phyloP scores from a whole-genome alignment of 2,329 filamentous ascomycete species.

The Colletotrichum musicola region DNA sequence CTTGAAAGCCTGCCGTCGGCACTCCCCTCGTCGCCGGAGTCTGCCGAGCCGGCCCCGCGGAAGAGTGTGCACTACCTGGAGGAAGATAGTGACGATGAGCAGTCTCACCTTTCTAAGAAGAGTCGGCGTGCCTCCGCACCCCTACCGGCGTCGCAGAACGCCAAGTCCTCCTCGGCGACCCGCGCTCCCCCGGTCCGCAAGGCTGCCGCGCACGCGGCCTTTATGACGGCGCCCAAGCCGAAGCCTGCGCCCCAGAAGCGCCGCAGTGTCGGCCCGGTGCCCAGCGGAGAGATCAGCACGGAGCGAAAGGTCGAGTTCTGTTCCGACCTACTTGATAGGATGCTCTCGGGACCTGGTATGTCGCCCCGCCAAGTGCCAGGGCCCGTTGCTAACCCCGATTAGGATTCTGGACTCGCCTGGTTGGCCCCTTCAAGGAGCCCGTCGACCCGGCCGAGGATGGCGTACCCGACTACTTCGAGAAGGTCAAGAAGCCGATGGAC shows the following conservation, averaged over 20 bases:
- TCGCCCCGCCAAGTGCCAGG: constrained; percentile 10
- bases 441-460: constrained; percentile 69
- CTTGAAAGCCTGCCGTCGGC: constrained; percentile 56
- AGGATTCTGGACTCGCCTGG: constrained; percentile 77
- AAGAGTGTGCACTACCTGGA: constrained; percentile 66
- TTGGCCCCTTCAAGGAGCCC: constrained; percentile 71
- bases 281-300: constrained; percentile 39
- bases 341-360: constrained; percentile 72
- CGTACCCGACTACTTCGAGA: constrained; percentile 72
- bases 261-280: constrained; percentile 46
- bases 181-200: constrained; percentile 45
- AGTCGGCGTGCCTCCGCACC: constrained; percentile 58
- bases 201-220: constrained; percentile 33
- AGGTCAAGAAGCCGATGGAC: constrained; percentile 73
- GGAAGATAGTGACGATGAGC: constrained; percentile 56
- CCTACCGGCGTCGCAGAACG: constrained; percentile 40
- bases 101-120: constrained; percentile 50
- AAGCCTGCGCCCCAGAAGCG: constrained; percentile 51
- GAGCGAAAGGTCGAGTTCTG: constrained; percentile 67
- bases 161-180: constrained; percentile 5
- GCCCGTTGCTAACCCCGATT: constrained; percentile 14
- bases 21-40: constrained; percentile 43
- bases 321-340: constrained; percentile 67
- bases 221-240: constrained; percentile 44
- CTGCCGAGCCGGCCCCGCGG: constrained; percentile 44